Base-by-base conservation (phyloP, 257 asterid species). In the Echium plantagineum region DNA sequence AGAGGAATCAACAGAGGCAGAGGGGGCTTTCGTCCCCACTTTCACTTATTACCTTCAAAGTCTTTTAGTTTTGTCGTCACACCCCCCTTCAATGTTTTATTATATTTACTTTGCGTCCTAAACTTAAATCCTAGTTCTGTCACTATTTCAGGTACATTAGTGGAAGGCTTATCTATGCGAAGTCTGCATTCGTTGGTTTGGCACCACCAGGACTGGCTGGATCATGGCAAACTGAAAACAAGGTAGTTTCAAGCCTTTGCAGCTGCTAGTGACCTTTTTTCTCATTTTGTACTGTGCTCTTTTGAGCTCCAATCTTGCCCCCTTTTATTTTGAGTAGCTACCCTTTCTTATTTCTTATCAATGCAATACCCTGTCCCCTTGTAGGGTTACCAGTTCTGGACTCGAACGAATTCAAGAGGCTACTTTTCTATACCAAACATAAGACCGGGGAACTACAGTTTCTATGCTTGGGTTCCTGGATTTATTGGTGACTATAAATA, bases 371-470 rank as follows among this genome's bases (percentile, higher is more conserved):
- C 21, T n/a, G 15, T 55, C 9, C 31, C 15, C 17, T 9, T 42
- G 49, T 13, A 89, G 94, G 93, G 86, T 13, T 86, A 86, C 63
- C 97, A 89, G 65, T 89, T 89, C 48, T 89, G 97, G 97, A 73
- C 71, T 20, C 72, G 38, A 66, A 63, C 91, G 0, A 77, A 82
- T 70, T 49, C 64, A 55, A 28, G 17, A 13, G 97, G 95, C 5
- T 10, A 63, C 28, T 89, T 86, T 62, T 66, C 55, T 1, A 84
- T 86, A 10, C 61, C 15, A 4, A 57, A 51, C 15, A 67, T 89
- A 42, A 61, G 76, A 49, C 66, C 80, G 2, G 82, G 79, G 10
- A 69, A 13, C 21, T 89, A 89, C 54, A 75, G 55, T 20, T 52
- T 86, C 54, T 80, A 84, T 58, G 88, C 86, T n/a, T 89, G 91